Base-by-base conservation (phyloP, 768 basidiomycete species). In the Saitozyma podzolica region DNA sequence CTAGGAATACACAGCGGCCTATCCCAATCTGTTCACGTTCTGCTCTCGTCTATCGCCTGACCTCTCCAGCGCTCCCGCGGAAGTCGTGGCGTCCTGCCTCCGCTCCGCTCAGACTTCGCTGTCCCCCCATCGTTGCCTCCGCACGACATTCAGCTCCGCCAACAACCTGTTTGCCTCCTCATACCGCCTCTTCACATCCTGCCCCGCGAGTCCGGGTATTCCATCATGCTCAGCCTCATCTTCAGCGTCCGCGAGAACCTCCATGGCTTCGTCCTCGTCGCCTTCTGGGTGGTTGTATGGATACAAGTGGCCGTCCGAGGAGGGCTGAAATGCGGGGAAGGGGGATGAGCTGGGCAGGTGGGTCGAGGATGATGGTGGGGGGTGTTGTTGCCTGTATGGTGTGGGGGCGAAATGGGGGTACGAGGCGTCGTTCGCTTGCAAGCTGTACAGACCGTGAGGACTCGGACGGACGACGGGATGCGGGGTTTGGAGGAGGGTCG, bases 91-190 rank as follows among this genome's bases (percentile, higher is more conserved):
- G 29, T 29, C 29, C 5, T 29, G 29, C 29, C 5, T 29, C 29
- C 29, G 5, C 29, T 29, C 29, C 29, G 29, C 29, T 29, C 29
- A 29, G 29, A 29, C 29, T 29, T 29, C 29, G 29, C n/a, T 53
- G 9, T 70, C 65, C 0, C 73, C 70, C 70, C 68, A 72, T 50
- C 74, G 59, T 20, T 48, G 54, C 48, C 67, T 50, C 57, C 74
- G 62, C 5, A 63, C 72, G 1, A 75, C 67, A 11, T 66, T 71
- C 40, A 75, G 52, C 54, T 73, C 69, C 11, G 62, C 69, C 54
- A 75, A 62, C n/a, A 75, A 55, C 48, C 69, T 66, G 67, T 75
- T 75, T n/a, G 74, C 62, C 64, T 75, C 74, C 43, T 75, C 74
- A 57, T 75, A 75, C 40, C 69, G 53, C 19, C 58, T 65, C 54